Base-by-base conservation (phyloP, 371 early-diverging fungal species). In the Mucor velutinosus region DNA sequence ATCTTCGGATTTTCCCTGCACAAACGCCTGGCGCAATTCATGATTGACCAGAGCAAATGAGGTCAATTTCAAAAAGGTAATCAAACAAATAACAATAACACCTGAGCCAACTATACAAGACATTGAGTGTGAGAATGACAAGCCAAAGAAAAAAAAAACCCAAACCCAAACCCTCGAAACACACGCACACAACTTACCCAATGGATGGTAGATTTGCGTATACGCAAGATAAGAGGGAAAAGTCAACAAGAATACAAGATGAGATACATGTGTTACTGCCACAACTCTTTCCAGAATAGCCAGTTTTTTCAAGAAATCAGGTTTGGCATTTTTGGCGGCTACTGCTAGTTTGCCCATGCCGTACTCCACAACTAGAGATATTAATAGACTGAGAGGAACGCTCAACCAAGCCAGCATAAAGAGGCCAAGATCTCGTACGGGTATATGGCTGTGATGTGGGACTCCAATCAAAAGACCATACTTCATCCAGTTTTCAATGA, bases 401-500 rank as follows among this genome's bases (percentile, higher is more conserved):
- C 81, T 74, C 6, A 80, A 39, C 66, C 86, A 78, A 7, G 89
- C 84, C 6, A 87, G 65, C 11, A 80, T 68, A 55, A 81, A 81
- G 49, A 80, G 70, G 37, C 78, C 72, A 76, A 86, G 90, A 72
- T 92, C 91, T 58, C 80, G 70, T 47, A 70, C 69, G 17, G 86
- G 83, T 60, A 80, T 79, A 68, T 79, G 75, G 60, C 83, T 81
- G 39, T 73, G 69, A 43, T 73, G 69, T 11, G 92, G 92, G 7
- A 89, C 69, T 55, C 83, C 82, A 64, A 95, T 82, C 27, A 95
- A 81, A 21, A 94, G 81, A 27, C 96, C 96, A 73, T 96, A 96
- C 74, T 95, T 95, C 74, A 88, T 72, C 80, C 87, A 93, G 76
- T 96, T 96, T 66, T 95, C 96, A 65, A 96, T 87, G 53, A 94